Conservation (phyloP, 2,329 filamentous ascomycete species). For the Aspergillus persii region DNA sequence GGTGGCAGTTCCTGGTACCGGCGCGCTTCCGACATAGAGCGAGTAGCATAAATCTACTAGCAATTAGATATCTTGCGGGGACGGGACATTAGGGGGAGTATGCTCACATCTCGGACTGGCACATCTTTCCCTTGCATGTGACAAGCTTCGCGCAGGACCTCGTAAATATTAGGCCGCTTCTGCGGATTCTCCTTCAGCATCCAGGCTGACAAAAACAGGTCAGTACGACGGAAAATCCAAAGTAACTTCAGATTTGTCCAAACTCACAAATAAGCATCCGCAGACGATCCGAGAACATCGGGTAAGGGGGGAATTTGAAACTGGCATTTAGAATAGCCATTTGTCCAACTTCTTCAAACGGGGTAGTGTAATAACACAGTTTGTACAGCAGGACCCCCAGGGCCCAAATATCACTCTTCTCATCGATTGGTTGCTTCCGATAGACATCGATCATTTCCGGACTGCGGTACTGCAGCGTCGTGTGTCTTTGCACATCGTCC, state of each 20-base stretch:
- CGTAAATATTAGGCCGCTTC: conserved; percentile 85
- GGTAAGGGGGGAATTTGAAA: conserved; percentile 87
- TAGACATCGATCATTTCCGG: conserved; percentile 99
- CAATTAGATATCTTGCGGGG: neutral
- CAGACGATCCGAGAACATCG: conserved; percentile 81
- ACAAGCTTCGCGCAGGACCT: conserved; percentile 83
- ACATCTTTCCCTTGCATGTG: conserved; percentile 82
- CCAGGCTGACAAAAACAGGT: conserved; percentile 52
- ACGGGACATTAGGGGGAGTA: neutral
- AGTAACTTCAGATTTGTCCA: neutral
- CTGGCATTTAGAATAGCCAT: conserved; percentile 95
- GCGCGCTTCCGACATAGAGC: conserved; percentile 63
- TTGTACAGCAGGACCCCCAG: conserved; percentile 94
- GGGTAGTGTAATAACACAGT: conserved; percentile 97
- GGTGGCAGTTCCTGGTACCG: conserved; percentile 60
- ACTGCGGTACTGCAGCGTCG: conserved; percentile 93
- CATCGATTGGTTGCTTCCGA: conserved; percentile 90
- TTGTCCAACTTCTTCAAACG: conserved; percentile 96
- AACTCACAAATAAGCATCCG: conserved; percentile 82
- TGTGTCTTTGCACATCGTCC: conserved; percentile 95
- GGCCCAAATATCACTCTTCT: conserved; percentile 99
- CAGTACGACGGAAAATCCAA: neutral
- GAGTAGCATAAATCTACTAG: conserved; percentile 65
- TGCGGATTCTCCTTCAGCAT: conserved; percentile 86
- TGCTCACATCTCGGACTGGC: conserved; percentile 80